Percentiles rank a stretch among this genome's conserved stretches.
Conservation (phyloP, 345 rosid genomes). For the Moringa oleifera region DNA sequence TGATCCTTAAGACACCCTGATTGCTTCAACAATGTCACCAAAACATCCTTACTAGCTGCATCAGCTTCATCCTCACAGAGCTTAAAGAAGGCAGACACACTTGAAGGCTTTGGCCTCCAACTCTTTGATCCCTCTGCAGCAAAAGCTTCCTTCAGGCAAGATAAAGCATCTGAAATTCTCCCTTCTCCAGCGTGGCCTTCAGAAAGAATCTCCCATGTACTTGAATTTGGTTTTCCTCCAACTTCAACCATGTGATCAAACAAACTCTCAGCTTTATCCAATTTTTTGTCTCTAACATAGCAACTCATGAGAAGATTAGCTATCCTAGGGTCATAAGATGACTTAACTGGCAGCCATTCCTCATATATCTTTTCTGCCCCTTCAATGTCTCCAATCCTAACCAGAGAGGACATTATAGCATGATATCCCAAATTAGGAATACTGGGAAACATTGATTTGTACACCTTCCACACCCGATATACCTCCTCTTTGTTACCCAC, state of each 20-base stretch:
- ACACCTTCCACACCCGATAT: conserved; percentile 67
- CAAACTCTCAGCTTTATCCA: conserved; percentile 53
- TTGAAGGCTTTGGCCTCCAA: conserved; percentile 71
- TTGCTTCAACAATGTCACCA: conserved; percentile 46
- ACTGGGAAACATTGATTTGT: conserved; percentile 70
- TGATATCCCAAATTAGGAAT: conserved; percentile 84
- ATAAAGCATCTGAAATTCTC: conserved; percentile 49
- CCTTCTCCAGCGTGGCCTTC: conserved; percentile 51
- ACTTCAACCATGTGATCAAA: conserved; percentile 55
- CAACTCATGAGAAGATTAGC: conserved; percentile 63
- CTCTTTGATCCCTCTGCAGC: conserved; percentile 39
- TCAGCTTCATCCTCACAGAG: conserved; percentile 67
- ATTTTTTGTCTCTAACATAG: conserved; percentile 54
- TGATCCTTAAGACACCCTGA: conserved; percentile 48
- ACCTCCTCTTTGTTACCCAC: conserved; percentile 67
- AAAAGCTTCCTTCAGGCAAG: conserved; percentile 65
- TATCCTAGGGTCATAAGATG: conserved; percentile 78
- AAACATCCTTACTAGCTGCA: conserved; percentile 40
- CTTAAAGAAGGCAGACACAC: conserved; percentile 42
- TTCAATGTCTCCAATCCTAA: conserved; percentile 61
- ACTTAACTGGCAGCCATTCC: conserved; percentile 71
- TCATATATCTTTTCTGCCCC: conserved; percentile 68
- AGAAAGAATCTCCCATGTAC: conserved; percentile 84
- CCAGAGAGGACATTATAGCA: conserved; percentile 67
- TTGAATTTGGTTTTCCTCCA: conserved; percentile 78